A percentile compares a stretch with the other conserved stretches of the same genome.
These are phyloP conservation scores for Xylariaceae sp. DNA, from an alignment of 2,329 filamentous ascomycete genomes.

Conservation along the genomic window DNA sequence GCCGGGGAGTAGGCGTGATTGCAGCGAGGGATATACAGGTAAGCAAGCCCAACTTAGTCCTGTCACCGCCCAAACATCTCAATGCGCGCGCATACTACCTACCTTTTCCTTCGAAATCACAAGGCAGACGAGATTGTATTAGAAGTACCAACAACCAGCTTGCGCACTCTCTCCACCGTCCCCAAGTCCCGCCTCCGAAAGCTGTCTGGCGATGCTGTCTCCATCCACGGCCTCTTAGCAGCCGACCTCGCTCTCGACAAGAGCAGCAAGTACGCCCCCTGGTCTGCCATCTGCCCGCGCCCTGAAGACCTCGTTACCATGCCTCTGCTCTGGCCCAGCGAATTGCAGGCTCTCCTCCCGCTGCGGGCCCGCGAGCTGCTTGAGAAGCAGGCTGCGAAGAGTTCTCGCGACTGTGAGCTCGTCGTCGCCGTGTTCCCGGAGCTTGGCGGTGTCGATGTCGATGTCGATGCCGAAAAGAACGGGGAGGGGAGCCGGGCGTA, in stretches of 20 bases:
- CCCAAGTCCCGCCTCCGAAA: conserved; percentile 46
- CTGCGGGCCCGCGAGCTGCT: conserved; percentile 41
- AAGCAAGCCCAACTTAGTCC: conserved; percentile 41
- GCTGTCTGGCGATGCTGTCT: conserved; percentile 41
- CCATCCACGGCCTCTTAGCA: conserved; percentile 64
- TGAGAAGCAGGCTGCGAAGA: conserved; percentile 47
- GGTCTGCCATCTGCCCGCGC: conserved; percentile 64
- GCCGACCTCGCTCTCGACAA: conserved; percentile 55
- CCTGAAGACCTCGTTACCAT: conserved; percentile 49
- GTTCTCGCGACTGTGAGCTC: conserved; percentile 44
- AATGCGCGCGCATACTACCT: background rate
- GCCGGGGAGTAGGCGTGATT: conserved; percentile 60
- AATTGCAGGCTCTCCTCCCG: conserved; percentile 45
- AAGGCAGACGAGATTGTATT: conserved; percentile 43
- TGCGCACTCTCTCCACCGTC: conserved; percentile 60
- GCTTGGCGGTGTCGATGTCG: conserved; percentile 18
- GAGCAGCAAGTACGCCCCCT: conserved; percentile 45
- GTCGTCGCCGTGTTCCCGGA: conserved; percentile 39
- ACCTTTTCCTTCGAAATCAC: background rate
- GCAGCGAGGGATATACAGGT: background rate
- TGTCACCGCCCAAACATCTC: background rate
- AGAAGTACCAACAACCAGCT: conserved; percentile 55
- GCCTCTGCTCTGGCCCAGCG: conserved; percentile 45
- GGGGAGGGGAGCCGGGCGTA: conserved; percentile 29
- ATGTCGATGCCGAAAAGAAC: background rate